Conservation (phyloP, 169 alveolate species). For the Eimeria acervulina region DNA sequence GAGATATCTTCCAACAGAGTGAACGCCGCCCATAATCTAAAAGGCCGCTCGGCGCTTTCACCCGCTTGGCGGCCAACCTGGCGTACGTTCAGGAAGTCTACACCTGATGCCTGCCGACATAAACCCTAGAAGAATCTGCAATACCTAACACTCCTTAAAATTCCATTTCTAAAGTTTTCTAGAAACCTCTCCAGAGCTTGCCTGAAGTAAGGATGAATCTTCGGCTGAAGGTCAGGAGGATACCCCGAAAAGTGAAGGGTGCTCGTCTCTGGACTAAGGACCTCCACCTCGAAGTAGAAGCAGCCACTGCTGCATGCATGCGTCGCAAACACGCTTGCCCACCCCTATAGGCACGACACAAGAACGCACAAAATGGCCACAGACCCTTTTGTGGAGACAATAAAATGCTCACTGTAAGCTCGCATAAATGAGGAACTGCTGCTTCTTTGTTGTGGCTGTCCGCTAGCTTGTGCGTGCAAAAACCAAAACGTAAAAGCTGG, state of each 20-base stretch:
- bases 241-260: constrained; percentile 60
- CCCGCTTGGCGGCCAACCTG: too few relatives aligned
- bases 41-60: not conserved
- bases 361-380: not conserved
- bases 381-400: not conserved
- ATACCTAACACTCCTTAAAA: too few relatives aligned
- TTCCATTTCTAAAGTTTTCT: not conserved
- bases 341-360: constrained; percentile 71
- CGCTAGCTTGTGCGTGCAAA: not conserved
- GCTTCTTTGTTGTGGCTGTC: not conserved
- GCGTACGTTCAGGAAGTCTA: not conserved
- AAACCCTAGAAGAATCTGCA: not conserved
- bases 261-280: constrained; percentile 9
- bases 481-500: not conserved
- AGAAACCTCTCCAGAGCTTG: not conserved
- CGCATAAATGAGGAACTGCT: not conserved
- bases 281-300: constrained; percentile 80
- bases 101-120: not conserved
- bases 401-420: not conserved
- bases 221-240: constrained; percentile 44
- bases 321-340: constrained; percentile 84
- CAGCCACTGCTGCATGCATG: constrained; percentile 83
- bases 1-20: not conserved
- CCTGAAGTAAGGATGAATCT: constrained; percentile 61
- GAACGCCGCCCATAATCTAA: not conserved